Evolutionary conservation across 176 grass and related monocot genomes (phyloP), one percentile per base, ranked within the genome.

Genomic region (Tillandsia leiboldiana): DNA sequence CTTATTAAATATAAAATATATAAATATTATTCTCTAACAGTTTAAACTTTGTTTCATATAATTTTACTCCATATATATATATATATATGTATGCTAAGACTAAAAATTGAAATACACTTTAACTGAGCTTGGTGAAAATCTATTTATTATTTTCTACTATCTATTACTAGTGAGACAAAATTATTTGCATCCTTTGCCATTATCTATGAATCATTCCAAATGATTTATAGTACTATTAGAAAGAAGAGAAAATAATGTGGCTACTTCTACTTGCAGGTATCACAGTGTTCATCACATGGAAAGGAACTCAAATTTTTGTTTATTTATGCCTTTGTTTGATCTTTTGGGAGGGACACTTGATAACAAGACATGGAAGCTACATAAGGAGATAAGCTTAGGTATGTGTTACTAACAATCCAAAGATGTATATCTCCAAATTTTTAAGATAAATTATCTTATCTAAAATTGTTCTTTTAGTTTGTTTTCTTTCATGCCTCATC

Each of bases 321-420:
- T 97, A 20, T 97, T 97, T 51, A 97, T 97, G 93, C 93, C 93
- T 12, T 68, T 92, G 14, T 97, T 67, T 72, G 93, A 97, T 64
- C 53, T 74, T 13, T 53, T 97, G 2, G 93, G 84, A 15, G 84
- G 74, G 59, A 92, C 89, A 20, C 5, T 97, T 23, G 70, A 87
- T 72, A 20, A 42, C 20, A 85, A 72, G 14, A 83, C 93, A 0
- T 97, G 93, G 93, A 71, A 87, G 42, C 79, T 97, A 27, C 89
- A 97, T 80, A 97, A 80, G 76, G 84, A 97, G 70, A 72, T 85
- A 53, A 73, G 79, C 65, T 72, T 77, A 81, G 89, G 93, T 96
- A 75, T 9, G 7, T 1, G 48, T 22, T 50, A 58, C 53, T 63
- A 10, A 8, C 9, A 48, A 61, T 57, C 15, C 20, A 72, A 13